phyloP scores from a whole-genome alignment of 2,329 filamentous ascomycete species.

The Fusarium pseudonygamai region DNA sequence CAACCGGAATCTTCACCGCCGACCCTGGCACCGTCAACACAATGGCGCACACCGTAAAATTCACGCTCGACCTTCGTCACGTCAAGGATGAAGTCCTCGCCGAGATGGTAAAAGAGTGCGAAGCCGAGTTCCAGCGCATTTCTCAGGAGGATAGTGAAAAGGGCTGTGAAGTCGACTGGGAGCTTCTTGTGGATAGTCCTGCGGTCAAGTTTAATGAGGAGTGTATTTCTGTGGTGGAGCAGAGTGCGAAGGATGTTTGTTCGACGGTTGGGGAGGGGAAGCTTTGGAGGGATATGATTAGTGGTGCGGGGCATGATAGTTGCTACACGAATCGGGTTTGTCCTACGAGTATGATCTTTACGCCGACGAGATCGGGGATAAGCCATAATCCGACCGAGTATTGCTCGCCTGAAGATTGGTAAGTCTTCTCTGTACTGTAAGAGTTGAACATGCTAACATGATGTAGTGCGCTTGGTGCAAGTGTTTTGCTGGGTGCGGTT shows the following conservation, averaged over 20 bases:
- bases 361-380: slow-evolving; percentile 1
- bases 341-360: slow-evolving; percentile 19
- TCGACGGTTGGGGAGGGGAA: not conserved
- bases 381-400: slow-evolving; percentile 6
- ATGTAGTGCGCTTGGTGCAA: not conserved
- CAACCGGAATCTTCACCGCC: not conserved
- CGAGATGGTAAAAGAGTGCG: not conserved
- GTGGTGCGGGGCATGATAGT: slow-evolving; percentile 10
- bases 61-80: not conserved
- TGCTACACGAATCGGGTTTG: slow-evolving; percentile 8
- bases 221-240: slow-evolving; percentile 5
- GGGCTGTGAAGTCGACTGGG: not conserved
- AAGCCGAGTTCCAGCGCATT: not conserved
- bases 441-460: not conserved
- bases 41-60: not conserved
- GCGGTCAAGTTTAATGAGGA: not conserved
- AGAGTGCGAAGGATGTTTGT: not conserved
- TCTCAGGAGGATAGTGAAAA: not conserved
- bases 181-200: not conserved
- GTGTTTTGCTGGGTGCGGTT: slow-evolving; percentile 1
- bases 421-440: not conserved
- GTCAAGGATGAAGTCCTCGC: not conserved
- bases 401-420: slow-evolving; percentile 12
- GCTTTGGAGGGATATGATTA: slow-evolving; percentile 7
- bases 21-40: slow-evolving; percentile 1